Percentiles rank a stretch among this genome's conserved stretches.
These are phyloP conservation scores for Vitis riparia DNA, from an alignment of 164 flowering plant genomes.

Conservation along the genomic window DNA sequence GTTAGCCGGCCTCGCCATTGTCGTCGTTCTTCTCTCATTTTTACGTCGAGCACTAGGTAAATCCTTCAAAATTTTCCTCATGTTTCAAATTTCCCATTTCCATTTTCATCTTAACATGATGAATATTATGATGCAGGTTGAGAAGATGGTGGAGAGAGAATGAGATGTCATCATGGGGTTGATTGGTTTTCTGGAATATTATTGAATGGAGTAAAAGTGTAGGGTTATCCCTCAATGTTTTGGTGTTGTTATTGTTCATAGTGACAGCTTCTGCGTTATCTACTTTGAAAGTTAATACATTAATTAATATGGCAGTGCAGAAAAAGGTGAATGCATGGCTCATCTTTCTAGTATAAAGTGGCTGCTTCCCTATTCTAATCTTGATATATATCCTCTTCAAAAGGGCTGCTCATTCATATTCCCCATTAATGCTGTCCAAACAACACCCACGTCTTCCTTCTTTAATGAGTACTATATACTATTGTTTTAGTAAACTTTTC, in stretches of 20 bases:
- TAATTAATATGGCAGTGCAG: background rate
- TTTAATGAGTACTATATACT: background rate
- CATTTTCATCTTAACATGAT: background rate
- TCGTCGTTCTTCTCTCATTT: slow-evolving; percentile 78
- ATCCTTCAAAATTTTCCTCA: background rate
- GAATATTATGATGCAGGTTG: slow-evolving; percentile 12
- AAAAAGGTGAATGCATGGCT: background rate
- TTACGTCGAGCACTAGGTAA: slow-evolving; percentile 50
- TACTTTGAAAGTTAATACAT: background rate
- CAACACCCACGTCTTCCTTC: background rate
- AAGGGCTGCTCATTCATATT: slow-evolving; percentile 10
- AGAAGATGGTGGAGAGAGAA: background rate
- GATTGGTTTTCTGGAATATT: background rate
- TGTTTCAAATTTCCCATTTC: background rate
- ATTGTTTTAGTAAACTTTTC: background rate
- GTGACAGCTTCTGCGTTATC: background rate
- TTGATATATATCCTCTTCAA: slow-evolving; percentile 9
- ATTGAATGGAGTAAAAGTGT: too few species aligned
- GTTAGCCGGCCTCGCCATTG: slow-evolving; percentile 63
- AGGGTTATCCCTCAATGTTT: background rate
- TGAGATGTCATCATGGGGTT: too few species aligned
- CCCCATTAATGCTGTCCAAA: slow-evolving; percentile 8
- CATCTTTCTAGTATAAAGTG: slow-evolving; percentile 8
- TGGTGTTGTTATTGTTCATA: slow-evolving; percentile 2
- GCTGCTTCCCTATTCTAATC: slow-evolving; percentile 6